phyloP scores from a whole-genome alignment of 106 monocot genomes.

The Vanilla planifolia region DNA sequence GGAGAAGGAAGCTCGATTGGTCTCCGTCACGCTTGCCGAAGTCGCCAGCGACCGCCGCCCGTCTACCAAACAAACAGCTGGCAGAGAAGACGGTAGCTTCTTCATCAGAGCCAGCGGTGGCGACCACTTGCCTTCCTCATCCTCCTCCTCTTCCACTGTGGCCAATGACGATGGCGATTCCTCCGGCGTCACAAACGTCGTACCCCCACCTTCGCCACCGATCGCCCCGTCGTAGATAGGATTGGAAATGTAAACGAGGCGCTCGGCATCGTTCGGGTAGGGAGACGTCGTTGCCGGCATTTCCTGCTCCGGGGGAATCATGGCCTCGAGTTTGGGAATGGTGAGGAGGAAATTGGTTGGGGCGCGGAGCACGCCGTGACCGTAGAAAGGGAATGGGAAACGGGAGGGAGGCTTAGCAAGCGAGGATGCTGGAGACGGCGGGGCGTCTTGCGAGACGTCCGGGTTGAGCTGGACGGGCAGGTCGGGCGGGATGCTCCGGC shows the following conservation, averaged over 20 bases:
- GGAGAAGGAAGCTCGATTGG: conserved; percentile 17
- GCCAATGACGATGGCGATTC: conserved; percentile 7
- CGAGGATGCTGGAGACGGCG: neutral
- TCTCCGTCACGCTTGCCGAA: conserved; percentile 16
- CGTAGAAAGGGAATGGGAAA: conserved; percentile 20
- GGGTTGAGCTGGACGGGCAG: neutral
- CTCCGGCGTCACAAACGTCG: no score
- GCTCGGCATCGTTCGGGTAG: neutral
- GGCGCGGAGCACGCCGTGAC: conserved; percentile 23
- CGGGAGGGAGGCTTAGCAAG: neutral
- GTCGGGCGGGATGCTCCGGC: neutral
- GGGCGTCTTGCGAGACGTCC: neutral
- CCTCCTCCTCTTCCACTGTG: neutral
- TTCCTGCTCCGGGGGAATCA: neutral
- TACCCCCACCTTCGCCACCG: neutral
- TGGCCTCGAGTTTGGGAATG: conserved; percentile 10
- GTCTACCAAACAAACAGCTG: neutral
- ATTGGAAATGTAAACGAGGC: conserved; percentile 21
- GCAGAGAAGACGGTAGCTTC: conserved; percentile 11
- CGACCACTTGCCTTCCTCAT: conserved; percentile 6
- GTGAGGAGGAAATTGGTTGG: conserved; percentile 14
- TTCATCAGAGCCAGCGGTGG: conserved; percentile 24
- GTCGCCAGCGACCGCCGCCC: conserved; percentile 9
- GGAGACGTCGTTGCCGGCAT: no score
- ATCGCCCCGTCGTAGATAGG: conserved; percentile 14